Conservation (phyloP, 805 yeast species). For the Nakazawaea siamensis region DNA sequence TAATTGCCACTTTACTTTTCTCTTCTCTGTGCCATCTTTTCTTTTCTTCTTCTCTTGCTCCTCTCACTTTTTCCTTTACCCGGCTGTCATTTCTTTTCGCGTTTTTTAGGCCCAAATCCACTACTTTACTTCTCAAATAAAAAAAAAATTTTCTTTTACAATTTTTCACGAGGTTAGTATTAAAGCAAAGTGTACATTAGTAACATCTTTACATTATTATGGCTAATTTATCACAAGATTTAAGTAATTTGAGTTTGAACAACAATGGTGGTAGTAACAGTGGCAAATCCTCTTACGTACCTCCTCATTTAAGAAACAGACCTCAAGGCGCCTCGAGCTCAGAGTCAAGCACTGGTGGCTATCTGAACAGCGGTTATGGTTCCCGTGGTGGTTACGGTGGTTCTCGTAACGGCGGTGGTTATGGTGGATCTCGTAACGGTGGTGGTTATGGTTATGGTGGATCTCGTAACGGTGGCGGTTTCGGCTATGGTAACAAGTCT, state of each 20-base stretch:
- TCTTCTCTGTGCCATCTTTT: too few relatives aligned
- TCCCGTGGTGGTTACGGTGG: neutral
- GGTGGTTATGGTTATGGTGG: slow-evolving; percentile 23
- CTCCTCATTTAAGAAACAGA: slow-evolving; percentile 37
- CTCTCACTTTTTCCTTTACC: too few relatives aligned
- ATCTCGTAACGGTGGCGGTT: slow-evolving; percentile 24
- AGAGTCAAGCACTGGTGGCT: slow-evolving; percentile 24
- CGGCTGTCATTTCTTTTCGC: too few relatives aligned
- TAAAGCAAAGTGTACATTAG: too few relatives aligned
- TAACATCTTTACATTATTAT: too few relatives aligned
- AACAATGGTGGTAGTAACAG: slow-evolving; percentile 24
- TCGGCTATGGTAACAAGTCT: slow-evolving; percentile 23
- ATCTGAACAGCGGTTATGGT: slow-evolving; percentile 19
- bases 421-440: slow-evolving; percentile 14
- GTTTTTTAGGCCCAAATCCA: too few relatives aligned
- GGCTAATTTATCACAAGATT: slow-evolving; percentile 51
- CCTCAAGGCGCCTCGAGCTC: slow-evolving; percentile 9
- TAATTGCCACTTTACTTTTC: too few relatives aligned
- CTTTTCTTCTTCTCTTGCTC: too few relatives aligned
- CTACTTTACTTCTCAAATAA: too few relatives aligned
- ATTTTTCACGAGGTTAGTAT: too few relatives aligned
- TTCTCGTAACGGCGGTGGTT: slow-evolving; percentile 15
- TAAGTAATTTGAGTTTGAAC: slow-evolving; percentile 47
- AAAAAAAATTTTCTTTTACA: too few relatives aligned
- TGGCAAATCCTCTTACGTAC: slow-evolving; percentile 28